phyloP scores from a whole-genome alignment of 306 rosid species.

The Gynostemma pentaphyllum region DNA sequence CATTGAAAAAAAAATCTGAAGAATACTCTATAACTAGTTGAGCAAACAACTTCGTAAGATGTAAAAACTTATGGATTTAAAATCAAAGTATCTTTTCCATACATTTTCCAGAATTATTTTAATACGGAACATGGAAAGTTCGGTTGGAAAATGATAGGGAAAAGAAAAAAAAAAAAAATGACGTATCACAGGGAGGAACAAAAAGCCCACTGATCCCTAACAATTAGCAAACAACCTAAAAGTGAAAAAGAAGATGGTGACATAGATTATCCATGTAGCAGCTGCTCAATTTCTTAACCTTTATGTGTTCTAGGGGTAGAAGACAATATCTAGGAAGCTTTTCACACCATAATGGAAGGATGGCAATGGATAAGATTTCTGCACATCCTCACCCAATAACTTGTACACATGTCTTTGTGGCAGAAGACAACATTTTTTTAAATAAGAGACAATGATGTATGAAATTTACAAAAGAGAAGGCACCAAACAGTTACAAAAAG shows the following conservation, averaged over 20 bases:
- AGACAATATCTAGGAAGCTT: neutral
- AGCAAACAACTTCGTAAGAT: too few species aligned
- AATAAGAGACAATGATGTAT: too few species aligned
- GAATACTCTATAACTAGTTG: too few species aligned
- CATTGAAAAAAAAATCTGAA: too few species aligned
- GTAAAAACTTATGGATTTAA: too few species aligned
- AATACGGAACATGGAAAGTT: too few species aligned
- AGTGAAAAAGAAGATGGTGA: neutral
- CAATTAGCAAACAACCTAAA: neutral
- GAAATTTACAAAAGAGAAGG: too few species aligned
- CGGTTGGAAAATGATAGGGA: too few species aligned
- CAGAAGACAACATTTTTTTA: neutral
- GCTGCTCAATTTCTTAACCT: neutral
- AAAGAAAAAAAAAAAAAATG: too few species aligned
- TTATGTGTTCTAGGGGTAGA: neutral
- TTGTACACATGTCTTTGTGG: neutral
- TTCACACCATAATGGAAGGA: neutral
- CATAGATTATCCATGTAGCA: neutral
- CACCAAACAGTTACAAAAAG: too few species aligned
- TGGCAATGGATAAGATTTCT: neutral
- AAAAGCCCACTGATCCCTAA: neutral
- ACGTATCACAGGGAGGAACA: neutral
- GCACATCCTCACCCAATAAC: constrained; percentile 4
- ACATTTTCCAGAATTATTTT: too few species aligned
- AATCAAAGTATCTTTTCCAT: too few species aligned